Evolutionary conservation across 73 alveolate species (phyloP), one percentile per base, ranked within the genome.

Genomic region (Loxodes magnus): DNA sequence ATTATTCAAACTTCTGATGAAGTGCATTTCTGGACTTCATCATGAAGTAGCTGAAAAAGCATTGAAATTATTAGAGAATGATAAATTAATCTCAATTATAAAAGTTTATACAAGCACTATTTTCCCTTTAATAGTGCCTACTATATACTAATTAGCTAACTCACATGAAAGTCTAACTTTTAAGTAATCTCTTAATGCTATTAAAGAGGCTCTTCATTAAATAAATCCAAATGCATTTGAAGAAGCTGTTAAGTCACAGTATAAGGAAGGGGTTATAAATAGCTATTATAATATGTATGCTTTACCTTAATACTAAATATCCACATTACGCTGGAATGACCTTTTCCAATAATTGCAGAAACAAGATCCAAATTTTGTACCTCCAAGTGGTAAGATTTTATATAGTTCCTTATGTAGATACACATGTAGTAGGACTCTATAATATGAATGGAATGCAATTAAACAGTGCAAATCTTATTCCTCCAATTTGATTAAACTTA

Each of bases 11-110:
- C 56, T 91, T 43, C 59, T 85, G 10, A 76, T 85, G 7, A 67
- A 79, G 30, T 85, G 96, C 54, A 82, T 85, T 24, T 77, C 92
- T 12, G 94, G 92, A 27, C 75, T 80, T 35, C 96, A 81, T 72
- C 61, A 81, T 31, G 79, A 85, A 49, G 96, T 82, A 36, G 90
- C 96, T 25, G 94, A 85, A 58, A 58, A 92, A 48, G 92, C 96
- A 16, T 81, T 85, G 96, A 71, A 90, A 55, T 76, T 85, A 71
- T 85, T 79, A 49, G 93, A 84, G 52, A 75, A 75, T 29, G 96
- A 84, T 60, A 63, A 67, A 59, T 83, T 83, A 64, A 52, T 83
- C 38, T 56, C 77, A 3, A 80, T 83, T 34, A 56, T 84, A 23
- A 80, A 77, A 46, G 71, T 76, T 37, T 84, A 71, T 65, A 84